These are phyloP conservation scores for Agaricus subrufescens DNA, from an alignment of 768 basidiomycete genomes.

Conservation along the genomic window DNA sequence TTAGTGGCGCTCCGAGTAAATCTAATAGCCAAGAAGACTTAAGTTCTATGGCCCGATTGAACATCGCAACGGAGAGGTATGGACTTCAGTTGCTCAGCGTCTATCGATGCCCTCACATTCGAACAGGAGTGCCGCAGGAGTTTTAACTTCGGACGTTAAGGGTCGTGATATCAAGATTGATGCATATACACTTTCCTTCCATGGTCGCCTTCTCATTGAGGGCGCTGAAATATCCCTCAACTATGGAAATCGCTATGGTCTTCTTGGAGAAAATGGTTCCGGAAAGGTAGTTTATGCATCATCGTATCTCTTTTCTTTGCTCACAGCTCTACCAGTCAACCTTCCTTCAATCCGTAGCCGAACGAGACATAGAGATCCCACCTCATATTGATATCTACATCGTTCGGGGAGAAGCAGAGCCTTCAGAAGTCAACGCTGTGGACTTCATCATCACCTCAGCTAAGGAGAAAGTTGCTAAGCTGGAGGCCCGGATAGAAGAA, in stretches of 20 bases:
- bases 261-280: slow-evolving; percentile 97
- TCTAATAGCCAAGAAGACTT: slow-evolving; percentile 84
- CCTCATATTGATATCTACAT: slow-evolving; percentile 97
- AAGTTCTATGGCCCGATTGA: slow-evolving; percentile 71
- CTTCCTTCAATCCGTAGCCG: slow-evolving; percentile 91
- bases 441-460: slow-evolving; percentile 96
- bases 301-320: neutral
- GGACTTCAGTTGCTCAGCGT: slow-evolving; percentile 9
- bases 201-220: slow-evolving; percentile 78
- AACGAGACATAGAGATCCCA: slow-evolving; percentile 93
- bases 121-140: slow-evolving; percentile 81
- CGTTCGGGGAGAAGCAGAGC: slow-evolving; percentile 93
- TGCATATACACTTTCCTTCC: slow-evolving; percentile 93
- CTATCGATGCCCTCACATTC: neutral
- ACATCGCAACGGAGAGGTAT: slow-evolving; percentile 85
- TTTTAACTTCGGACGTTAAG: slow-evolving; percentile 88
- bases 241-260: slow-evolving; percentile 90
- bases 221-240: slow-evolving; percentile 73
- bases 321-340: slow-evolving; percentile 60
- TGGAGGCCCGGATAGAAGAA: slow-evolving; percentile 93
- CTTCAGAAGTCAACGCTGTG: slow-evolving; percentile 91
- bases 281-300: slow-evolving; percentile 69
- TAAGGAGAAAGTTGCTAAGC: slow-evolving; percentile 84
- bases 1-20: slow-evolving; percentile 72
- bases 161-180: slow-evolving; percentile 98